Percentiles rank a stretch among this genome's conserved stretches.
Evolutionary conservation across 2,329 filamentous ascomycete species (phyloP).

Genomic region (Tolypocladium inflatum): DNA sequence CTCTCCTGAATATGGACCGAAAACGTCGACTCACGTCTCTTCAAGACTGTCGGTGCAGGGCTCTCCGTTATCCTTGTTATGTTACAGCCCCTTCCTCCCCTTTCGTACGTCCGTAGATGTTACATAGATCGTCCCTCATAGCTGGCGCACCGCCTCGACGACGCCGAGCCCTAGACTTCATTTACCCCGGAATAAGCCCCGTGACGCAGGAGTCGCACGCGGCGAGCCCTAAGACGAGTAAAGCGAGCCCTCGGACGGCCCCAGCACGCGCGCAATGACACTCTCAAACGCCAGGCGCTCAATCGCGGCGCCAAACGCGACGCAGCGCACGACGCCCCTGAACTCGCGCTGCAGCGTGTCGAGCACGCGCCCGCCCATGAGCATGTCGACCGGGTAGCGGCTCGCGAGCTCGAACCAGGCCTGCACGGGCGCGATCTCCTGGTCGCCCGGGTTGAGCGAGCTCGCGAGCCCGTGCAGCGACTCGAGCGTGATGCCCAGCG

Average conservation of each 20-base stretch:
- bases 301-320: constrained; percentile 38
- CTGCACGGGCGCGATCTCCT: constrained; percentile 41
- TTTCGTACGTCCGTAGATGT: not conserved
- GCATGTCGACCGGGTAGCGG: constrained; percentile 26
- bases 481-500: constrained; percentile 29
- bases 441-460: constrained; percentile 29
- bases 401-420: constrained; percentile 43
- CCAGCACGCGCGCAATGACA: constrained; percentile 29
- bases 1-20: not conserved
- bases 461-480: constrained; percentile 34
- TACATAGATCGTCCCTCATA: not conserved
- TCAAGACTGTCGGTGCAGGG: not conserved
- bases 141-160: not conserved
- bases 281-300: constrained; percentile 36
- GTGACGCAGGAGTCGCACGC: too few relatives aligned
- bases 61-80: too few relatives aligned
- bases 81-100: not conserved
- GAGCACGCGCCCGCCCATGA: constrained; percentile 25
- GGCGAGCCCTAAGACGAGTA: not conserved
- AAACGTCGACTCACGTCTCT: not conserved
- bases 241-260: constrained; percentile 5
- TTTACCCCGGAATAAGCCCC: too few relatives aligned
- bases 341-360: constrained; percentile 31
- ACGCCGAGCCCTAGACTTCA: too few relatives aligned
- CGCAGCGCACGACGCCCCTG: constrained; percentile 32